Percentiles rank a stretch among this genome's conserved stretches.
These are phyloP conservation scores for Fusarium sp. DNA, from an alignment of 2,329 filamentous ascomycete genomes.

Conservation along the genomic window DNA sequence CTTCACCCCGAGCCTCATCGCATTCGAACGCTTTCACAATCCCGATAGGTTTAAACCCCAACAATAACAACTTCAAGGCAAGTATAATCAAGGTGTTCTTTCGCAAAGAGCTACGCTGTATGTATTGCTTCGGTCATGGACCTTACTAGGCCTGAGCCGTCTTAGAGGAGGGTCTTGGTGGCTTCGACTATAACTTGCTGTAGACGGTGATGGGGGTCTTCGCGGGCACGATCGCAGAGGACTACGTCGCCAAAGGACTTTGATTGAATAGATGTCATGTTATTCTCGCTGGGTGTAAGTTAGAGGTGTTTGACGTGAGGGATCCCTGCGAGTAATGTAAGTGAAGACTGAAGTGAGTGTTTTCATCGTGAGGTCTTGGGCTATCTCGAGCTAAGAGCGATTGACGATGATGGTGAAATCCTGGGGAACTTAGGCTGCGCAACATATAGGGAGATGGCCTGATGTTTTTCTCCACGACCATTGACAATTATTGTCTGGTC, in stretches of 20 bases:
- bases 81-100: too few relatives aligned
- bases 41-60: neutral
- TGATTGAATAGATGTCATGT: neutral
- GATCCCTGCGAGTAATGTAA: neutral
- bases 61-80: constrained; percentile 13
- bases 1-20: constrained; percentile 32
- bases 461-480: too few relatives aligned
- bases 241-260: constrained; percentile 18
- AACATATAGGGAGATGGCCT: neutral
- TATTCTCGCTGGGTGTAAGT: neutral
- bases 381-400: accelerated
- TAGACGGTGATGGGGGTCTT: constrained; percentile 13
- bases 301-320: accelerated
- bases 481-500: too few relatives aligned
- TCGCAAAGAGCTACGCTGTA: too few relatives aligned
- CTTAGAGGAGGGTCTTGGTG: constrained; percentile 25
- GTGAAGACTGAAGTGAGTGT: neutral
- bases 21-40: accelerated
- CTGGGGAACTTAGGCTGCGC: too few relatives aligned
- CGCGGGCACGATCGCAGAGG: neutral
- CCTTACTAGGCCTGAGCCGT: constrained; percentile 13
- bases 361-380: neutral
- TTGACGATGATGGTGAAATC: neutral
- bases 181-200: constrained; percentile 22
- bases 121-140: constrained; percentile 25